Evolutionary conservation across 139 green algal species (phyloP).

Genomic region (Ostreobium quekettii): DNA sequence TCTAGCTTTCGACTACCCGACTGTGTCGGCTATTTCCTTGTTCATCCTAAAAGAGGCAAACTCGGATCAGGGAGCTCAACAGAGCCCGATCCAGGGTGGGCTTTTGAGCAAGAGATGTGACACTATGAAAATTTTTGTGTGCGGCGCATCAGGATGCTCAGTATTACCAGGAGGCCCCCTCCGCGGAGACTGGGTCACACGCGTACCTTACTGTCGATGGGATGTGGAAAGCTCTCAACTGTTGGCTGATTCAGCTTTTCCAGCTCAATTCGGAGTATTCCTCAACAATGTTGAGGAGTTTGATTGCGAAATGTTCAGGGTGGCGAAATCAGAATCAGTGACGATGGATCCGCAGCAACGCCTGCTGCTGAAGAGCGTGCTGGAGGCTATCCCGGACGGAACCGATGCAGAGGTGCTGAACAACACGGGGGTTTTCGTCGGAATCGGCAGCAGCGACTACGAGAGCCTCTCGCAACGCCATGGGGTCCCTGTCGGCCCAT

Average conservation of each 20-base stretch:
- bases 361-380: conserved; percentile 47
- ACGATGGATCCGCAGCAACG: conserved; percentile 77
- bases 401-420: conserved; percentile 3
- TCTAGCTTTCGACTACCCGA: conserved; percentile 60
- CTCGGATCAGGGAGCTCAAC: neutral
- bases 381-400: conserved; percentile 20
- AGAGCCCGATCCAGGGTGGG: too few relatives aligned
- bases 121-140: too few relatives aligned
- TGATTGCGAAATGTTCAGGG: neutral
- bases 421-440: conserved; percentile 49
- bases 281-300: neutral
- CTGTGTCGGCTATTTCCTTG: conserved; percentile 26
- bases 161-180: too few relatives aligned
- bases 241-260: neutral
- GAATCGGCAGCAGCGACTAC: conserved; percentile 57
- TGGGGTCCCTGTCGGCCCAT: conserved; percentile 28
- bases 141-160: too few relatives aligned
- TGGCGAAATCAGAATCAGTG: conserved; percentile 36
- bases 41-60: conserved; percentile 24
- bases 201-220: neutral
- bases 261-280: conserved; percentile 1
- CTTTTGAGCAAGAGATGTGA: too few relatives aligned
- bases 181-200: neutral
- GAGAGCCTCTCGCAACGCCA: conserved; percentile 34
- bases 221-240: neutral